Conservation (phyloP, 306 rosid genomes). For the Quercus glauca region DNA sequence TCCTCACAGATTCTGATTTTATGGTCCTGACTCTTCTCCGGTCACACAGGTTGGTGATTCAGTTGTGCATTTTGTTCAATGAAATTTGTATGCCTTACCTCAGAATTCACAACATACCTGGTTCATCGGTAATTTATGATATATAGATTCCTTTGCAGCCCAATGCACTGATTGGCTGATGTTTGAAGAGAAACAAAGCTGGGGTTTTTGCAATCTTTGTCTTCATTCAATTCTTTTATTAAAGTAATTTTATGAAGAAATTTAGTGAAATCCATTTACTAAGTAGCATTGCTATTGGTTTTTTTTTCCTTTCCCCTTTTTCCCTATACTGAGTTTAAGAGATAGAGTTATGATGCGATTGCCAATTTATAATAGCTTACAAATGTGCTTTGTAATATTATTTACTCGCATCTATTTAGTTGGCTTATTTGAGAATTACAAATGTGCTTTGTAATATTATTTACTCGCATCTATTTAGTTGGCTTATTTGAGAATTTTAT, state of each 20-base stretch:
- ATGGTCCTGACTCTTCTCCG: conserved; percentile 96
- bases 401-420: background rate
- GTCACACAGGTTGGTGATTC: conserved; percentile 71
- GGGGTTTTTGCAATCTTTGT: background rate
- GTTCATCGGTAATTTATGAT: background rate
- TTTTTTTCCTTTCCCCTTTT: background rate
- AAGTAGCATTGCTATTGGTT: background rate
- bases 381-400: background rate
- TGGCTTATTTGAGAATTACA: background rate
- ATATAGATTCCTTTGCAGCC: background rate
- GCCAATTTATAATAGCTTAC: background rate
- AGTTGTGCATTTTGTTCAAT: conserved; percentile 1
- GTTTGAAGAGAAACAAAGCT: background rate
- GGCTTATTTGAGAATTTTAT: background rate
- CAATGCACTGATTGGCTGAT: background rate
- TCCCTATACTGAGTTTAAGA: background rate
- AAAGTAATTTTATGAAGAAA: background rate
- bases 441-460: background rate
- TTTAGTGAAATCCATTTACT: background rate
- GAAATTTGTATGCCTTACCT: background rate
- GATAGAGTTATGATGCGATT: background rate
- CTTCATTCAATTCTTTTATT: background rate
- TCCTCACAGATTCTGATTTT: conserved; percentile 76
- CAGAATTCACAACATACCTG: background rate
- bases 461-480: background rate